phyloP scores from a whole-genome alignment of 176 grass and related monocot species.

The Poa pratensis region DNA sequence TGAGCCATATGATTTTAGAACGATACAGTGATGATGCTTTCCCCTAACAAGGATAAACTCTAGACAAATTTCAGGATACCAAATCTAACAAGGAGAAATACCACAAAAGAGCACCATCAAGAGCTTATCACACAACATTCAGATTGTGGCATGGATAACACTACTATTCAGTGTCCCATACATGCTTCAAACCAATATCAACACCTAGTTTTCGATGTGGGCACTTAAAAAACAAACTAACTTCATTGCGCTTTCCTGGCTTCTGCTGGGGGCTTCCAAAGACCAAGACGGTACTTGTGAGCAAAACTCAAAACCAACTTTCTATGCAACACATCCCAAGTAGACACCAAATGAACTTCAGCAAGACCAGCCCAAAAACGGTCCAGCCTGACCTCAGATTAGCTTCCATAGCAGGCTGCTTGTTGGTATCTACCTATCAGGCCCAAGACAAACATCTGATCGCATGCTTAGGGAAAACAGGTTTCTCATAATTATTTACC shows the following conservation, averaged over 20 bases:
- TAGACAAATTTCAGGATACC: not conserved
- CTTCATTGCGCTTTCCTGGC: slow-evolving; percentile 50
- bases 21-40: not conserved
- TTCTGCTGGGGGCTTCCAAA: slow-evolving; percentile 76
- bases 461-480: no score
- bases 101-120: not conserved
- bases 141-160: not conserved
- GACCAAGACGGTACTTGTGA: slow-evolving; percentile 83
- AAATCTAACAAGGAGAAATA: not conserved
- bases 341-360: not conserved
- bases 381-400: no score
- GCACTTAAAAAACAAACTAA: not conserved
- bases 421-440: no score
- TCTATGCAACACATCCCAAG: slow-evolving; percentile 54
- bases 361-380: no score
- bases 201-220: not conserved
- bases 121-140: slow-evolving; percentile 15
- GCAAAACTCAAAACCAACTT: slow-evolving; percentile 83
- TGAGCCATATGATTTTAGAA: not conserved
- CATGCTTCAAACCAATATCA: not conserved
- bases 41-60: not conserved
- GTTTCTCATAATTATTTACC: no score
- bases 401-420: no score
- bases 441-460: no score
- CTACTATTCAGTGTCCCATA: not conserved